Evolutionary conservation across 148 eudicot genomes (phyloP).

Genomic region (Rhododendron griersonianum): DNA sequence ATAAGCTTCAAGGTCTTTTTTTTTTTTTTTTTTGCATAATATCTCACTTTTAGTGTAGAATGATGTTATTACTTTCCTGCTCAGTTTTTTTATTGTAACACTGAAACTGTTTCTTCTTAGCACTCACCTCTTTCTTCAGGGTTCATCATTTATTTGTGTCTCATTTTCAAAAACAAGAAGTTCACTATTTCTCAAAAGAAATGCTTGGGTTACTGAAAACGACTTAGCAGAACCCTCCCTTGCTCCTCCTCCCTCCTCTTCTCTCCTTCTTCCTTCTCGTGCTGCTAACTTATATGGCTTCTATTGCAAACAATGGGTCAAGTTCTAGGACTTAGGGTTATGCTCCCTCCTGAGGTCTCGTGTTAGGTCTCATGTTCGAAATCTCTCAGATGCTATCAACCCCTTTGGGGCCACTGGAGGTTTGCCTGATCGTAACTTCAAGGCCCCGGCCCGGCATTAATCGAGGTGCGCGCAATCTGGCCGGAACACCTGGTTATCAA

Average conservation of each 20-base stretch:
- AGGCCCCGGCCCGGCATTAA: not conserved
- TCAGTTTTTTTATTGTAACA: not conserved
- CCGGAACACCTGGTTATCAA: not conserved
- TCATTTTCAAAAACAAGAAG: not conserved
- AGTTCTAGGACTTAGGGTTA: not conserved
- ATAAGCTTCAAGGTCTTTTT: not conserved
- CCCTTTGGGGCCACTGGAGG: not conserved
- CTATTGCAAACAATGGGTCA: not conserved
- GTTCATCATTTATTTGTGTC: not conserved
- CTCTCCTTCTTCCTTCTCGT: not conserved
- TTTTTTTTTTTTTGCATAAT: not conserved
- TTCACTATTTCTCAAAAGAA: not conserved
- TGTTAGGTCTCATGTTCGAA: not conserved
- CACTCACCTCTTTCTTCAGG: not conserved
- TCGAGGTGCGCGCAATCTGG: not conserved
- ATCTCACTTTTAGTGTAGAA: not conserved
- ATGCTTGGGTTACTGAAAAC: not conserved
- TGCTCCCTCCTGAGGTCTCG: not conserved
- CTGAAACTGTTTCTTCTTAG: not conserved
- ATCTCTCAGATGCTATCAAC: not conserved
- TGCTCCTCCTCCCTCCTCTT: not conserved
- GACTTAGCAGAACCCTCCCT: not conserved
- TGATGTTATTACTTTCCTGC: not conserved
- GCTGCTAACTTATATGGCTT: not conserved
- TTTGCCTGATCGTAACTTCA: not conserved